Conservation (phyloP, 2,329 filamentous ascomycete genomes). For the Trichoderma brevicompactum region DNA sequence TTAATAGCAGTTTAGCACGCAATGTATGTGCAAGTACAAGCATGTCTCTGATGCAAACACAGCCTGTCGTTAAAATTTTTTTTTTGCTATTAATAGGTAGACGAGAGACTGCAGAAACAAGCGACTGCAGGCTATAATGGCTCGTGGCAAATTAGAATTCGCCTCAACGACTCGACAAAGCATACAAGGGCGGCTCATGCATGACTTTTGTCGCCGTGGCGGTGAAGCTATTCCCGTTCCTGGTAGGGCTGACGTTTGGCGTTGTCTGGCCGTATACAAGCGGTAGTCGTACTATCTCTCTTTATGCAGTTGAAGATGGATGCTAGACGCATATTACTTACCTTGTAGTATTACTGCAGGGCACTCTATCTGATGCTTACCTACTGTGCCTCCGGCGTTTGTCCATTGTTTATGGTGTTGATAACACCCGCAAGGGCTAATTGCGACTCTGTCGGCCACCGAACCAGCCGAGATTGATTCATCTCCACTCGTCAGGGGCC, state of each 20-base stretch:
- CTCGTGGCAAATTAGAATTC: neutral
- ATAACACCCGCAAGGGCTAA: constrained; percentile 4
- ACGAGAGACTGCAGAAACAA: constrained; percentile 11
- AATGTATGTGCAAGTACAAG: neutral
- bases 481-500: constrained; percentile 26
- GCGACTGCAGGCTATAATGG: neutral
- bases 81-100: constrained; percentile 17
- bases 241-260: constrained; percentile 16
- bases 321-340: neutral
- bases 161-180: neutral
- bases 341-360: no score
- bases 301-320: no score
- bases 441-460: constrained; percentile 12
- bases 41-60: neutral
- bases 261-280: neutral
- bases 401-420: neutral
- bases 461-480: constrained; percentile 26
- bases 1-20: constrained; percentile 1
- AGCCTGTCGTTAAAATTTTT: neutral
- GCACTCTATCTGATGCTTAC: no score
- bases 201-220: neutral
- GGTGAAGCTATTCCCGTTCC: constrained; percentile 21
- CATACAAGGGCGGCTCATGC: neutral
- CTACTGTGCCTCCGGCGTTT: neutral
- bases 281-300: neutral